Evolutionary conservation across 768 basidiomycete species (phyloP), one percentile per base, ranked within the genome.

Genomic region (Mycena rosella): DNA sequence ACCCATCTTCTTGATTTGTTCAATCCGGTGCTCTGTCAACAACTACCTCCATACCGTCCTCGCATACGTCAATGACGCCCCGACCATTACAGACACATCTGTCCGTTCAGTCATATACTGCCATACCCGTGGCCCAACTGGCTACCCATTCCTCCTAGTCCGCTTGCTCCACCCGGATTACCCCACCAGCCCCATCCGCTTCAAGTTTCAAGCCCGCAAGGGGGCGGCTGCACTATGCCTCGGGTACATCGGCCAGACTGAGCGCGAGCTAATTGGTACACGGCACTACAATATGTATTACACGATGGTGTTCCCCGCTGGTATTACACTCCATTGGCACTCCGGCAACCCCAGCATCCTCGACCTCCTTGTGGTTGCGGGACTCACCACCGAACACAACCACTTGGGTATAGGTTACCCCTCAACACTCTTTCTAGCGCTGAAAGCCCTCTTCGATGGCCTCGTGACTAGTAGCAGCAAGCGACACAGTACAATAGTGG

Each of bases 131-230:
- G 57, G 57, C 44, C 42, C 44, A 42, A 29, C 57, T 30, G 24
- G 42, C 22, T 59, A 59, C 47, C 44, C 57, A 34, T 59, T 59
- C 44, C 57, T 59, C 32, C 27, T 59, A n/a, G 45, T 59, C 57
- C 29, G 45, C 57, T 30, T 59, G n/a, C 20, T 47, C 15, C 22
- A 59, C 57, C 44, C 57, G 45, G 22, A 22, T 34, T 24, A 47
- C 45, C 57, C 22, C 44, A 42, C 32, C 18, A 34, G 30, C 30
- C 45, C 57, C 45, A 42, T 59, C 44, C 57, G 44, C 44, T 44
- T 59, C 44, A 59, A 59, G 47, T 42, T 59, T 27, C 57, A 47
- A 36, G 44, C 42, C 47, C 45, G 45, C 57, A 30, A 47, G 45
- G 57, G 57, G n/a, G n/a, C n/a, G n/a, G n/a, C n/a, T n/a, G n/a